Conservation (phyloP, 1,284 basidiomycete species). For the Malassezia restricta region DNA sequence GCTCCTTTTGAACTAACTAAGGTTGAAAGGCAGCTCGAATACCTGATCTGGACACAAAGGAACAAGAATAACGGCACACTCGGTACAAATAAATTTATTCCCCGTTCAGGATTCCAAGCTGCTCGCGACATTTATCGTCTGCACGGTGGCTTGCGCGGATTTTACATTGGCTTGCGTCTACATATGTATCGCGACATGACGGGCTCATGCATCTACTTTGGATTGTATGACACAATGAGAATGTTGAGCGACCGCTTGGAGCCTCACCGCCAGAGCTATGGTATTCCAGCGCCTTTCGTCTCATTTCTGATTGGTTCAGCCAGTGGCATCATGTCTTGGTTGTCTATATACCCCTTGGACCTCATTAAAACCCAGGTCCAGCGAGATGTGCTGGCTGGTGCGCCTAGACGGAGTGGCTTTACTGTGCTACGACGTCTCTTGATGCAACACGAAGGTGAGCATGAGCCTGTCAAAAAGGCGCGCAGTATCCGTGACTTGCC, state of each 20-base stretch:
- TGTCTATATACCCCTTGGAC: constrained; percentile 44
- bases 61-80: constrained; percentile 49
- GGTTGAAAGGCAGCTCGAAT: constrained; percentile 72
- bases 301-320: constrained; percentile 40
- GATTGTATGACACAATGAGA: constrained; percentile 40
- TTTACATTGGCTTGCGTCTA: constrained; percentile 41
- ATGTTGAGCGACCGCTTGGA: constrained; percentile 14
- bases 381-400: constrained; percentile 68
- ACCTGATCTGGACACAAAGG: constrained; percentile 70
- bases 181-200: constrained; percentile 33
- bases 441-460: constrained; percentile 49
- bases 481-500: not conserved
- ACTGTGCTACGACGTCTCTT: constrained; percentile 68
- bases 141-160: constrained; percentile 40
- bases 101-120: constrained; percentile 34
- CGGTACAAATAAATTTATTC: constrained; percentile 19
- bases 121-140: constrained; percentile 35
- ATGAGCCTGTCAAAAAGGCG: not conserved
- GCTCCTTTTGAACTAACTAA: constrained; percentile 83
- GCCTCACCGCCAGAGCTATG: constrained; percentile 18
- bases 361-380: constrained; percentile 88
- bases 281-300: constrained; percentile 33
- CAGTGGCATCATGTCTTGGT: constrained; percentile 39
- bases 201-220: constrained; percentile 41
- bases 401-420: constrained; percentile 54